Conservation (phyloP, 176 grass and related monocot species). For the Ananas comosus region DNA sequence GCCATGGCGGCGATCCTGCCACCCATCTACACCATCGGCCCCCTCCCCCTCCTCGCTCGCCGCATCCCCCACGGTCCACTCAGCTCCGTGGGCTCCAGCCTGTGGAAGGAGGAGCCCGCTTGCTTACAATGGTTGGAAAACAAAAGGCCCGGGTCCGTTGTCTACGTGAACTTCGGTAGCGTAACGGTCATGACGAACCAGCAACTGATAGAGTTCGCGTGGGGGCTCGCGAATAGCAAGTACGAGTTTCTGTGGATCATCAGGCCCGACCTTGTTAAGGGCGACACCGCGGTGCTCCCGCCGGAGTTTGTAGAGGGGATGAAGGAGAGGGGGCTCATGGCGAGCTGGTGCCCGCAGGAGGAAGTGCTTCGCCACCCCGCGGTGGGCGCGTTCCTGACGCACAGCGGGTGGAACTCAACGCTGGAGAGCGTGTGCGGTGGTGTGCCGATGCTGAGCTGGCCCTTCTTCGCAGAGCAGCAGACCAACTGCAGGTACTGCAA, state of each 20-base stretch:
- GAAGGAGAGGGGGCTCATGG: slow-evolving; percentile 27
- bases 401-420: slow-evolving; percentile 70
- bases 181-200: slow-evolving; percentile 36
- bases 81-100: slow-evolving; percentile 31
- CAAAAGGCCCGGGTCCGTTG: slow-evolving; percentile 31
- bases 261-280: slow-evolving; percentile 49
- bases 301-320: slow-evolving; percentile 32
- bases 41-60: slow-evolving; percentile 30
- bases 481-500: slow-evolving; percentile 30
- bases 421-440: slow-evolving; percentile 53
- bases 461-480: slow-evolving; percentile 54
- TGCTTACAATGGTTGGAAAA: slow-evolving; percentile 52
- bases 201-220: slow-evolving; percentile 53
- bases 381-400: slow-evolving; percentile 51
- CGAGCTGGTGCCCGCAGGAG: slow-evolving; percentile 60
- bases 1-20: slow-evolving; percentile 38
- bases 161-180: slow-evolving; percentile 93
- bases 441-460: slow-evolving; percentile 67
- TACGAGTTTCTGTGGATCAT: slow-evolving; percentile 54
- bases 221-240: slow-evolving; percentile 51
- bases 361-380: slow-evolving; percentile 39
- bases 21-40: slow-evolving; percentile 38
- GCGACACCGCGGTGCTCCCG: slow-evolving; percentile 33
- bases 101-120: slow-evolving; percentile 54
- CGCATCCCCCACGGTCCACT: slow-evolving; percentile 18